phyloP scores from a whole-genome alignment of 2,329 filamentous ascomycete genomes.

The Colletotrichum sidae region DNA sequence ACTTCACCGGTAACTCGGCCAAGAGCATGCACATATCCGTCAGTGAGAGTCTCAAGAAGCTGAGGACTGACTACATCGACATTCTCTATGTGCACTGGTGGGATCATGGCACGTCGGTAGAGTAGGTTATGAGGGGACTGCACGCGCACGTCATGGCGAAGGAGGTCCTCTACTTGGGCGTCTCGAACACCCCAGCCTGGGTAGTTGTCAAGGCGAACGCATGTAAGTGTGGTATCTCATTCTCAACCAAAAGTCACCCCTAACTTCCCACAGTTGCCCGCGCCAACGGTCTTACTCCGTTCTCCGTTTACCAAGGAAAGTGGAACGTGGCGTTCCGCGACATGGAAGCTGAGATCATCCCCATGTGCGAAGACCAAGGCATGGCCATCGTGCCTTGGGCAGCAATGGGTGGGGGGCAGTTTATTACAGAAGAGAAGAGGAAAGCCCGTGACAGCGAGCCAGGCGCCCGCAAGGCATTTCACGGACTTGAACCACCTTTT shows the following conservation, averaged over 20 bases:
- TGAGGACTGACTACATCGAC: constrained; percentile 57
- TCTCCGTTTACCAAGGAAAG: constrained; percentile 52
- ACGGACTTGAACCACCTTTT: neutral
- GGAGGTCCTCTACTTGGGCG: constrained; percentile 54
- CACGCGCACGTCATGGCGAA: constrained; percentile 53
- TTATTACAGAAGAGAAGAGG: constrained; percentile 53
- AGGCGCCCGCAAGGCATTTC: neutral
- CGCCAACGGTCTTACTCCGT: constrained; percentile 48
- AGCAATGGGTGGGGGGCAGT: constrained; percentile 63
- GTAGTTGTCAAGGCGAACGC: constrained; percentile 50
- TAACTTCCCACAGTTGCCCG: constrained; percentile 40
- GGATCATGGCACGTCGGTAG: constrained; percentile 53
- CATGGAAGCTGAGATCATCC: constrained; percentile 54
- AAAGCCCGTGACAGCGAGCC: constrained; percentile 40
- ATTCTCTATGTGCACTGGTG: constrained; percentile 57
- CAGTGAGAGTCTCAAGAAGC: constrained; percentile 55
- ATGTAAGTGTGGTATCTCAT: constrained; percentile 31
- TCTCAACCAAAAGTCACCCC: too few species aligned
- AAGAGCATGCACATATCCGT: constrained; percentile 55
- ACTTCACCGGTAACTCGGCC: constrained; percentile 56
- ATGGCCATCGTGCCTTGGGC: constrained; percentile 71
- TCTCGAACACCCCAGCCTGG: constrained; percentile 54
- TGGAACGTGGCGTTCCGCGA: constrained; percentile 50
- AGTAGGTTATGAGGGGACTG: constrained; percentile 55
- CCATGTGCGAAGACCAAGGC: constrained; percentile 53